Evolutionary conservation across 2,329 filamentous ascomycete species (phyloP).

Genomic region (Claviceps africana): DNA sequence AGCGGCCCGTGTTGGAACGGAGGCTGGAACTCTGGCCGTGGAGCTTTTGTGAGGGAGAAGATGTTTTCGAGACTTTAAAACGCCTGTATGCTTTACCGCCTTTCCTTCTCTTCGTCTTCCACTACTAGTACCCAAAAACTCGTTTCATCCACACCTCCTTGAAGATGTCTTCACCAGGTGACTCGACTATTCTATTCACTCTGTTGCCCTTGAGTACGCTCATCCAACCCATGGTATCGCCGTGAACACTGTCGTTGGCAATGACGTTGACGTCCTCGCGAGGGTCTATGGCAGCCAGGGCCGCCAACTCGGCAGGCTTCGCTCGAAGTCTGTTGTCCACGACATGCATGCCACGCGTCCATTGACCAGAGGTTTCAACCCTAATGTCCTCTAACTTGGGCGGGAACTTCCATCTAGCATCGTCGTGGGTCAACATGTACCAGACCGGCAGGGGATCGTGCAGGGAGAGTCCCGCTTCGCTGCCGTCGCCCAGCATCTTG

Average conservation of each 20-base stretch:
- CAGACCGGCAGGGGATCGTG: constrained; percentile 70
- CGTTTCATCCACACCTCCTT: constrained; percentile 50
- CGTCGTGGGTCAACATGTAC: constrained; percentile 54
- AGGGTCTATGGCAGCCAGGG: constrained; percentile 27
- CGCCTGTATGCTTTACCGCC: background rate
- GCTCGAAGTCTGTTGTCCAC: constrained; percentile 55
- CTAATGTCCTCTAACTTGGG: constrained; percentile 64
- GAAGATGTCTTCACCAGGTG: constrained; percentile 56
- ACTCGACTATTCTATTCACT: constrained; percentile 56
- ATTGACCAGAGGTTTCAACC: constrained; percentile 81
- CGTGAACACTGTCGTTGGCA: constrained; percentile 39
- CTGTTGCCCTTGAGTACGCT: constrained; percentile 63
- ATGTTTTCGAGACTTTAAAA: background rate
- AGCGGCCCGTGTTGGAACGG: background rate
- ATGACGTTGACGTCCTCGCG: constrained; percentile 26
- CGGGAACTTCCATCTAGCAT: constrained; percentile 43
- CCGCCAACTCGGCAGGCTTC: constrained; percentile 32
- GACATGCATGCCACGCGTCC: constrained; percentile 86
- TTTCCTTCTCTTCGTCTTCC: background rate
- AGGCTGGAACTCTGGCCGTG: background rate
- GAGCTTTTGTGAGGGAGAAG: background rate
- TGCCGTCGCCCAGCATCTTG: constrained; percentile 42
- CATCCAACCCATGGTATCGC: constrained; percentile 66
- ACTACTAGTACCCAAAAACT: constrained; percentile 36
- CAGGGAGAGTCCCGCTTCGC: constrained; percentile 47